Base-by-base conservation (phyloP, 208 protist species). In the Trypanosoma mega region DNA sequence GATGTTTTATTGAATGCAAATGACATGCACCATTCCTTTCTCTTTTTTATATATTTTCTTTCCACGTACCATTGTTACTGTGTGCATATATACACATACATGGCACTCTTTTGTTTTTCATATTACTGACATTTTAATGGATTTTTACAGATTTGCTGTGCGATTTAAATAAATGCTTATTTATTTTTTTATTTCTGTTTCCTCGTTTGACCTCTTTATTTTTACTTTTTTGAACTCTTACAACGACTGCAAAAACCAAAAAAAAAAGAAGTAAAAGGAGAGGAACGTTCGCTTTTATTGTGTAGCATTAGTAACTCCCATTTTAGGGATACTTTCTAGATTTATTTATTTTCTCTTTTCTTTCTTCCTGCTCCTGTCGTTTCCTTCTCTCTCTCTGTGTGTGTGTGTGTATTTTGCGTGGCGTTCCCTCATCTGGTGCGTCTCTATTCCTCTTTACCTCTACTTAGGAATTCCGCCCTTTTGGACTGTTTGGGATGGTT, bases 1-100 rank as follows among this genome's bases (percentile, higher is more conserved):
- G n/a, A n/a, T n/a, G n/a, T n/a, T 53, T 54, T 57, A 50, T 45
- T 53, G 36, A 21, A 8, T 47, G 3, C 46, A 36, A 29, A 37
- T 54, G n/a, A n/a, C 21, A 51, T 45, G 34, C 47, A 62, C 21
- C 9, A 6, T 30, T 39, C 24, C 20, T 53, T 46, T 39, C 7
- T 24, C 1, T 27, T 30, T 33, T 34, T 36, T 30, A 50, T 21
- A 44, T 14, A 57, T 47, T 31, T 44, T 14, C 18, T 58, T 3
- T 31, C 52, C 31, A 14, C 8, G 9, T n/a, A 31, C 5, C 31
- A 56, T 49, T 30, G 11, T n/a, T n/a, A n/a, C n/a, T n/a, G n/a
- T n/a, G n/a, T n/a, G n/a, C n/a, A n/a, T n/a, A n/a, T n/a, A n/a
- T n/a, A n/a, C n/a, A n/a, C n/a, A n/a, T 12, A 39, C 6, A 12